Conservation (phyloP, 805 yeast genomes). For the Suhomyces sp. region DNA sequence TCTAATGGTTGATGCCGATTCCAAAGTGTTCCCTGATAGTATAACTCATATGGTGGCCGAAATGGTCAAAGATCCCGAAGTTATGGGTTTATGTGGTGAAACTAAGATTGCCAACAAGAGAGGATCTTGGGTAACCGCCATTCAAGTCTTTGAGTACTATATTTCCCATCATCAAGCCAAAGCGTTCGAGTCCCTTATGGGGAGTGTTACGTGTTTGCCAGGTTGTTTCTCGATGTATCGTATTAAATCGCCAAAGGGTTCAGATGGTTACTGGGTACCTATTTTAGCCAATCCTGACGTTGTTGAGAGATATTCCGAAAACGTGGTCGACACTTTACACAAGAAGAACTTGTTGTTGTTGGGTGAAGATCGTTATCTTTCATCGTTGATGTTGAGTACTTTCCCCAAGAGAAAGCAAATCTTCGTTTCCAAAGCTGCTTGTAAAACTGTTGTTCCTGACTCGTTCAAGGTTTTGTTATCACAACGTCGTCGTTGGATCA, state of each 20-base stretch:
- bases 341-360: constrained; percentile 77
- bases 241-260: constrained; percentile 83
- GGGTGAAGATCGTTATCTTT: constrained; percentile 87
- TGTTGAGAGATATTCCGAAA: constrained; percentile 87
- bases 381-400: constrained; percentile 81
- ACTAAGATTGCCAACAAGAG: constrained; percentile 84
- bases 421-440: constrained; percentile 86
- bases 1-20: constrained; percentile 94
- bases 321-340: constrained; percentile 79
- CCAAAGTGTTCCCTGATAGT: constrained; percentile 82
- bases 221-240: constrained; percentile 94
- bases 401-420: constrained; percentile 87
- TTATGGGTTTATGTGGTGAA: constrained; percentile 95
- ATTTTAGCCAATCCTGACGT: constrained; percentile 89
- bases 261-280: constrained; percentile 79
- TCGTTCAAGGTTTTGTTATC: constrained; percentile 74
- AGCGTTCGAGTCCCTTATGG: constrained; percentile 93
- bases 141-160: constrained; percentile 91
- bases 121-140: constrained; percentile 85
- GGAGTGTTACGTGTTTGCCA: constrained; percentile 92
- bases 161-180: constrained; percentile 93
- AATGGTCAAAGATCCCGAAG: constrained; percentile 78
- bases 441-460: constrained; percentile 89
- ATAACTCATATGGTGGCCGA: constrained; percentile 87
- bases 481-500: constrained; percentile 96